phyloP scores from a whole-genome alignment of 306 rosid species.

The Dryas drummondii region DNA sequence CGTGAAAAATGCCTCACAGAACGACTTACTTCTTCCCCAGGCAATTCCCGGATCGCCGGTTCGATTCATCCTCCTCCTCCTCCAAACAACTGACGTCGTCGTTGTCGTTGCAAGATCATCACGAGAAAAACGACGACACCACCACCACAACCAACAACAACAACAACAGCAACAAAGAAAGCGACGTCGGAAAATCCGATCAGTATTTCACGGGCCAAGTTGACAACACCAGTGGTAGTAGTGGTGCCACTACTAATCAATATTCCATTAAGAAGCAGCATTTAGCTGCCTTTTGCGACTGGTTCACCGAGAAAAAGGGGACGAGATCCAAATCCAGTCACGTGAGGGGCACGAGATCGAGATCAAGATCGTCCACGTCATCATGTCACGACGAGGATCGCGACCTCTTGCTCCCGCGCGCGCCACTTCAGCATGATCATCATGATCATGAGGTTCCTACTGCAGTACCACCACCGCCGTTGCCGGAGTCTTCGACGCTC shows the following conservation, averaged over 20 bases:
- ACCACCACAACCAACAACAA: conserved; percentile 22
- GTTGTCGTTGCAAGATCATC: conserved; percentile 30
- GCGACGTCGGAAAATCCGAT: conserved; percentile 27
- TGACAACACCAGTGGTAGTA: conserved; percentile 9
- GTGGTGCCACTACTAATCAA: conserved; percentile 5
- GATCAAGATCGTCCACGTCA: neutral
- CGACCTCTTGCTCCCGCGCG: conserved; percentile 45
- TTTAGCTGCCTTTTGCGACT: conserved; percentile 50
- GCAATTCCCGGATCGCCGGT: conserved; percentile 70
- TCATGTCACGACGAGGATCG: conserved; percentile 44
- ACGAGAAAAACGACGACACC: conserved; percentile 30
- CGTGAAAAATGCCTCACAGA: conserved; percentile 90
- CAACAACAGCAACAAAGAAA: conserved; percentile 28
- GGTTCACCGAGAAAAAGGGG: conserved; percentile 55
- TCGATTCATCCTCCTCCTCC: conserved; percentile 41
- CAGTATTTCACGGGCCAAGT: conserved; percentile 37
- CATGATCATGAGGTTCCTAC: neutral
- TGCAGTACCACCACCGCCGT: conserved; percentile 7
- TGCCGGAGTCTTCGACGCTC: conserved; percentile 24
- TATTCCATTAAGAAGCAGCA: conserved; percentile 25
- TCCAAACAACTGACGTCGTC: conserved; percentile 39
- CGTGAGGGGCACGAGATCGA: conserved; percentile 3
- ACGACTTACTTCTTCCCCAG: conserved; percentile 96
- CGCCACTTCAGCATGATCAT: neutral
- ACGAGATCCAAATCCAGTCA: conserved; percentile 7